These are phyloP conservation scores for Peniophora sp. DNA, from an alignment of 1,284 basidiomycete species.

Conservation along the genomic window DNA sequence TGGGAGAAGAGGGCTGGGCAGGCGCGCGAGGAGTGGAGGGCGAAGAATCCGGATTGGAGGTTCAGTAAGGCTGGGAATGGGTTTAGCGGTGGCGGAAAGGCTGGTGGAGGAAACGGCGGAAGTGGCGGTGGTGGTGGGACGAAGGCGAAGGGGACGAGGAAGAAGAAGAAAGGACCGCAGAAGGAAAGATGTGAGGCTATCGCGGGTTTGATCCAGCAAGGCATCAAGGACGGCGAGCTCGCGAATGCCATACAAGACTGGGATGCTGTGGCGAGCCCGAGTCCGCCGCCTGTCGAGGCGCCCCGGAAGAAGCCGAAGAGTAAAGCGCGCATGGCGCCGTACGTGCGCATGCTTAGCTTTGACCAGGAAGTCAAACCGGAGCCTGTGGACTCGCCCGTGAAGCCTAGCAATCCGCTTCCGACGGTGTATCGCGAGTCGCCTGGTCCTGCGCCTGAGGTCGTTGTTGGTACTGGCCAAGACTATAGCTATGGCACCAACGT, in stretches of 20 bases:
- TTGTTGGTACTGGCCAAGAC: too few species aligned
- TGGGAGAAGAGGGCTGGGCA: slow-evolving; percentile 73
- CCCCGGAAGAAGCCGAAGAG: too few species aligned
- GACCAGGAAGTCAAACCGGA: too few species aligned
- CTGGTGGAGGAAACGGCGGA: slow-evolving; percentile 21
- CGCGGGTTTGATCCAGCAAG: slow-evolving; percentile 41
- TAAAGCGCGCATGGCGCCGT: too few species aligned
- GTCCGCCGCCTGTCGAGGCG: not conserved
- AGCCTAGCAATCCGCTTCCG: too few species aligned
- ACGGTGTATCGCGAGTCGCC: too few species aligned
- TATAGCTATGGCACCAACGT: too few species aligned
- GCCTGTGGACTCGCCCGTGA: too few species aligned
- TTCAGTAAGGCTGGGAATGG: slow-evolving; percentile 58
- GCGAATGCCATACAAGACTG: slow-evolving; percentile 39
- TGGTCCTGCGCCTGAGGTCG: too few species aligned
- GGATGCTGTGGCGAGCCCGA: slow-evolving; percentile 17
- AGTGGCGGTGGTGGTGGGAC: not conserved
- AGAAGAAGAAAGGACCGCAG: slow-evolving; percentile 3
- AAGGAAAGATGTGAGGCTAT: slow-evolving; percentile 39
- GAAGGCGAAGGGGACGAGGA: slow-evolving; percentile 14
- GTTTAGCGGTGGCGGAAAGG: slow-evolving; percentile 16
- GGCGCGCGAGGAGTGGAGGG: slow-evolving; percentile 72
- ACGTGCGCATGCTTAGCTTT: too few species aligned
- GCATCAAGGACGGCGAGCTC: slow-evolving; percentile 39
- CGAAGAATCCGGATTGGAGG: slow-evolving; percentile 70